Base-by-base conservation (phyloP, 2,329 filamentous ascomycete species). In the Aspergillus sergii region DNA sequence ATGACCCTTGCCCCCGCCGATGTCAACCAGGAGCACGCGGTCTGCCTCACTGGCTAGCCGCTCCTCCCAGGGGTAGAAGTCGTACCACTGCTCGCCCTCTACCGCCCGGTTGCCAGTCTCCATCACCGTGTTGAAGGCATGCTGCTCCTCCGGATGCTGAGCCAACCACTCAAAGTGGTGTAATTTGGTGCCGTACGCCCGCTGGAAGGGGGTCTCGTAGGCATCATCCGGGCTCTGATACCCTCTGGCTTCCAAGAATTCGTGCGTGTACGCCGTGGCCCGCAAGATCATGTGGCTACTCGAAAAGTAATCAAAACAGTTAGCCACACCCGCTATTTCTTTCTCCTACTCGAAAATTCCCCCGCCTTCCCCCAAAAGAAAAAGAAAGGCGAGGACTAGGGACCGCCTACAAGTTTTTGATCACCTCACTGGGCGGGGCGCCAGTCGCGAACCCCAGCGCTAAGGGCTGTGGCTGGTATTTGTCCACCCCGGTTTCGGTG, bases 101-200 rank as follows among this genome's bases (percentile, higher is more conserved):
- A 55, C 51, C 5, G 26, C 12, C 30, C 51, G 51, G 16, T 55
- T 34, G 4, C 26, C 21, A 36, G 21, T 8, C 54, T 61, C 16
- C 74, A 76, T 75, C 1, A 67, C 65, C 7, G 50, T 61, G 61
- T 76, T 75, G 66, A 76, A 76, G 3, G 66, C 71, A 14, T 62
- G 39, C 32, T 69, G 66, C 12, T 67, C 57, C 12, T 43, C 45
- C 6, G 66, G 68, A 2, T 72, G 64, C 6, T 65, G 62, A 8
- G 54, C 54, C 9, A 77, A 45, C 63, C 66, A 74, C 7, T 72
- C 70, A 45, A 73, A 76, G 58, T 68, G 72, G 41, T 68, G 62
- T 16, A 67, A 43, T 10, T 68, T 60, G 10, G 70, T 73, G 14
- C 66, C 39, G n/a, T 63, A 57, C 14, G 69, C 65, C 28, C 60